Conservation (phyloP, 352 stramenopile species). For the Pythium scleroteichum region DNA sequence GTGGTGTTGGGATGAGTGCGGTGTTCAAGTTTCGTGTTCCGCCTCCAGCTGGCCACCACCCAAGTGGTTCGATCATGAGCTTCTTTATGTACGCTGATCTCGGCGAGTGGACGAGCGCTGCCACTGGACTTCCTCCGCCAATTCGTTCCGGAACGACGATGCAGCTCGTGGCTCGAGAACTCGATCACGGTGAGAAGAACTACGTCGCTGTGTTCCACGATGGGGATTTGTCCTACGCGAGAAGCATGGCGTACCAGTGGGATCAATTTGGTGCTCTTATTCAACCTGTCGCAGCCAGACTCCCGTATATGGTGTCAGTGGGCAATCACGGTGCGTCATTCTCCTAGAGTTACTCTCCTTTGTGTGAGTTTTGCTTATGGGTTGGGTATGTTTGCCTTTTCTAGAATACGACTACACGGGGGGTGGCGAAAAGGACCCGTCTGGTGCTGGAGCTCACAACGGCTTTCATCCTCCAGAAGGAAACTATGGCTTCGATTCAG, state of each 20-base stretch:
- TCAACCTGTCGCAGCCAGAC: conserved; percentile 46
- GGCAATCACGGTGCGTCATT: conserved; percentile 28
- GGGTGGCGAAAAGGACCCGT: conserved; percentile 23
- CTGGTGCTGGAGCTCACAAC: conserved; percentile 18
- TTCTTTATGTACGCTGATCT: conserved; percentile 78
- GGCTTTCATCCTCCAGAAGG: conserved; percentile 24
- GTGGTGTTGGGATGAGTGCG: neutral
- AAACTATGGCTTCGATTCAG: conserved; percentile 27
- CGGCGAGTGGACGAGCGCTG: conserved; percentile 37
- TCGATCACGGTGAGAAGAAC: conserved; percentile 28
- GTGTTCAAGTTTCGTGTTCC: conserved; percentile 27
- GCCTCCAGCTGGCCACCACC: conserved; percentile 17
- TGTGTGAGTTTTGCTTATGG: too few relatives aligned
- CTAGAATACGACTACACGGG: conserved; percentile 24
- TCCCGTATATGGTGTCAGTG: conserved; percentile 68
- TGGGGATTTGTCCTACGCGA: conserved; percentile 72
- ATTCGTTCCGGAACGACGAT: conserved; percentile 35
- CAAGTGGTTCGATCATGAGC: conserved; percentile 21
- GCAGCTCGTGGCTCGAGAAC: conserved; percentile 31
- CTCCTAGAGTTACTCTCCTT: too few relatives aligned
- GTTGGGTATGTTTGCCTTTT: too few relatives aligned
- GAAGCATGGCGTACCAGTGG: conserved; percentile 57
- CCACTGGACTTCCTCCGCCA: conserved; percentile 13
- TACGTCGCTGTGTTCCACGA: conserved; percentile 65
- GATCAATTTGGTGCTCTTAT: conserved; percentile 72